These are phyloP conservation scores for Xylaria sp. DNA, from an alignment of 2,329 filamentous ascomycete species.

Conservation along the genomic window DNA sequence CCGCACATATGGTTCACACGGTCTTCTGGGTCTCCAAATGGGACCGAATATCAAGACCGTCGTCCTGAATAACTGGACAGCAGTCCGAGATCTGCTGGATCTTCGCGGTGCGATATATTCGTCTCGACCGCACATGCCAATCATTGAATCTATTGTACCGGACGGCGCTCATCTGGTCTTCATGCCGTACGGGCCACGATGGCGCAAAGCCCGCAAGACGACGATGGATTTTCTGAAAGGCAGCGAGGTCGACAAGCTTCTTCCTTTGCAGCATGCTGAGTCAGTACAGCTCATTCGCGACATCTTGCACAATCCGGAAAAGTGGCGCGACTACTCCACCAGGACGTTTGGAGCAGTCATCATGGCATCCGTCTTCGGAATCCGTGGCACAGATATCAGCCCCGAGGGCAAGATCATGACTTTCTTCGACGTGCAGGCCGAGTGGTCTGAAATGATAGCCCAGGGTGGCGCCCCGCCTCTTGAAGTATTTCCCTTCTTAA, in stretches of 20 bases:
- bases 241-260: slow-evolving; percentile 25
- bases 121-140: slow-evolving; percentile 30
- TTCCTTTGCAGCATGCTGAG: slow-evolving; percentile 39
- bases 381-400: slow-evolving; percentile 30
- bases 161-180: neutral
- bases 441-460: slow-evolving; percentile 20
- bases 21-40: slow-evolving; percentile 36
- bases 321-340: slow-evolving; percentile 25
- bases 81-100: slow-evolving; percentile 12
- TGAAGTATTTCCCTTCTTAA: slow-evolving; percentile 17
- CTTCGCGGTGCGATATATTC: slow-evolving; percentile 37
- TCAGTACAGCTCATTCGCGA: slow-evolving; percentile 41
- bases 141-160: slow-evolving; percentile 26
- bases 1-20: slow-evolving; percentile 33
- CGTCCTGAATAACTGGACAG: slow-evolving; percentile 38
- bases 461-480: slow-evolving; percentile 6
- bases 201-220: slow-evolving; percentile 37
- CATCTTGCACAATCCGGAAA: slow-evolving; percentile 24
- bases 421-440: slow-evolving; percentile 37
- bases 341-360: slow-evolving; percentile 38
- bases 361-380: slow-evolving; percentile 38
- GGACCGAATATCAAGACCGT: slow-evolving; percentile 35
- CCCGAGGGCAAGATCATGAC: slow-evolving; percentile 25
- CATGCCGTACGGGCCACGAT: slow-evolving; percentile 35
- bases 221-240: slow-evolving; percentile 34